Conservation (phyloP, 2,329 filamentous ascomycete genomes). For the Basipetospora chlamydospora region DNA sequence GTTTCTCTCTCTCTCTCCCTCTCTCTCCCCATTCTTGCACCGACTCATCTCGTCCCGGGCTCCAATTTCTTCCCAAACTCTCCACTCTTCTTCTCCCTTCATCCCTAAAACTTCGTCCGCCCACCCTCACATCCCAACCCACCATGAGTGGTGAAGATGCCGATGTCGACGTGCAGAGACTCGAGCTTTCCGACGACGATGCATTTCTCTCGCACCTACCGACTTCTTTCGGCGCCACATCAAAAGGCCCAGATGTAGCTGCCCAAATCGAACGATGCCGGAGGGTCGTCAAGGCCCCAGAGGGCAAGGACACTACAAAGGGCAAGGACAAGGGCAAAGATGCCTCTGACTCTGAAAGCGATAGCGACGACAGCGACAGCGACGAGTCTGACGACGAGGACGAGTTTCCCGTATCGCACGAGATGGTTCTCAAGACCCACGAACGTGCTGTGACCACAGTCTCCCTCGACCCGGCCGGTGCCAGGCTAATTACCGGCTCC, state of each 20-base stretch:
- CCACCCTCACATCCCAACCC: background rate
- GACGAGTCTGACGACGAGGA: conserved; percentile 52
- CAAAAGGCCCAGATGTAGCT: conserved; percentile 56
- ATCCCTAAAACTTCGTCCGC: too few species aligned
- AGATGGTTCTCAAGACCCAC: conserved; percentile 85
- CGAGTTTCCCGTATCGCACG: conserved; percentile 84
- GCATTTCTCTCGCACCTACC: conserved; percentile 67
- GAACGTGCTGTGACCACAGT: conserved; percentile 73
- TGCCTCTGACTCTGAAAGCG: conserved; percentile 32
- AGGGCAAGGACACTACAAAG: conserved; percentile 8
- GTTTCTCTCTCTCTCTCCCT: too few species aligned
- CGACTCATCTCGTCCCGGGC: too few species aligned
- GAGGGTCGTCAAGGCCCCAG: conserved; percentile 26
- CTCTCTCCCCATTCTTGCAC: too few species aligned
- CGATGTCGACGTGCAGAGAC: conserved; percentile 32
- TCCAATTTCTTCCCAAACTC: background rate
- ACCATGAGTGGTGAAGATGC: conserved; percentile 39
- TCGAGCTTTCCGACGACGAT: conserved; percentile 45
- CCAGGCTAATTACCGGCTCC: conserved; percentile 76
- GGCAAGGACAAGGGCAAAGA: conserved; percentile 12
- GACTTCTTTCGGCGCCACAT: conserved; percentile 71
- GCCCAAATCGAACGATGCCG: conserved; percentile 71
- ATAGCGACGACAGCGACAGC: conserved; percentile 23
- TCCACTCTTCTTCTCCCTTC: background rate
- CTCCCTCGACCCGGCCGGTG: conserved; percentile 72